Percentiles rank a stretch among this genome's conserved stretches.
Evolutionary conservation across 2,329 filamentous ascomycete species (phyloP).

Genomic region (Claviceps africana): DNA sequence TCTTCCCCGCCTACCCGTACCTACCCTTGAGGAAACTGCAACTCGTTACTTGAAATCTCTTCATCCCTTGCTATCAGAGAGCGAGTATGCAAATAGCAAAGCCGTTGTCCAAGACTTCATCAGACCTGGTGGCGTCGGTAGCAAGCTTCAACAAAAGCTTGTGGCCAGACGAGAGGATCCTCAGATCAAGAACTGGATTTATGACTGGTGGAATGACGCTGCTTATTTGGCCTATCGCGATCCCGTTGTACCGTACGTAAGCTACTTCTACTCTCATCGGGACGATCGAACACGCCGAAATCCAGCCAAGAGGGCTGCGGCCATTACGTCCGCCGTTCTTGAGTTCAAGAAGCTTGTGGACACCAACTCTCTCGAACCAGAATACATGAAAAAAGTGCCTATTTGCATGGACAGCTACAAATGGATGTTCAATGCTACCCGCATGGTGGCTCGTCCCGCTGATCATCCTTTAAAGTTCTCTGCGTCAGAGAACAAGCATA

Average conservation of each 20-base stretch:
- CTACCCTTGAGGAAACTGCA: slow-evolving; percentile 69
- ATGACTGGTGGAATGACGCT: slow-evolving; percentile 95
- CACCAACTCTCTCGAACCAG: slow-evolving; percentile 68
- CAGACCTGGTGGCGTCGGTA: slow-evolving; percentile 69
- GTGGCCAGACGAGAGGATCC: slow-evolving; percentile 66
- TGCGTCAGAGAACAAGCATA: slow-evolving; percentile 64
- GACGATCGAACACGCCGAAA: slow-evolving; percentile 81
- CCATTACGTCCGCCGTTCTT: slow-evolving; percentile 69
- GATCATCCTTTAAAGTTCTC: slow-evolving; percentile 78
- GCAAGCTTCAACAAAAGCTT: slow-evolving; percentile 77
- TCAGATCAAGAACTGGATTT: slow-evolving; percentile 81
- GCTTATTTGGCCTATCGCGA: slow-evolving; percentile 91
- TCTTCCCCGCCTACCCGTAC: slow-evolving; percentile 66
- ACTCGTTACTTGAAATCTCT: slow-evolving; percentile 69
- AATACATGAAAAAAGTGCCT: slow-evolving; percentile 96
- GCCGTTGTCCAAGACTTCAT: slow-evolving; percentile 82
- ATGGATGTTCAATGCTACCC: slow-evolving; percentile 95
- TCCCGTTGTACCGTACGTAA: slow-evolving; percentile 93
- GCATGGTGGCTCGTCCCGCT: slow-evolving; percentile 66
- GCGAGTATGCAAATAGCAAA: slow-evolving; percentile 59
- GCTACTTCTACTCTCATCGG: slow-evolving; percentile 97
- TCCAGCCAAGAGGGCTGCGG: slow-evolving; percentile 83
- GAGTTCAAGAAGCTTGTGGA: slow-evolving; percentile 95
- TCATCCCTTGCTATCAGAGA: slow-evolving; percentile 54
- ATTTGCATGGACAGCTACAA: slow-evolving; percentile 98